phyloP scores from a whole-genome alignment of 495 filamentous ascomycete species.

The Penicillium egyptiacum region DNA sequence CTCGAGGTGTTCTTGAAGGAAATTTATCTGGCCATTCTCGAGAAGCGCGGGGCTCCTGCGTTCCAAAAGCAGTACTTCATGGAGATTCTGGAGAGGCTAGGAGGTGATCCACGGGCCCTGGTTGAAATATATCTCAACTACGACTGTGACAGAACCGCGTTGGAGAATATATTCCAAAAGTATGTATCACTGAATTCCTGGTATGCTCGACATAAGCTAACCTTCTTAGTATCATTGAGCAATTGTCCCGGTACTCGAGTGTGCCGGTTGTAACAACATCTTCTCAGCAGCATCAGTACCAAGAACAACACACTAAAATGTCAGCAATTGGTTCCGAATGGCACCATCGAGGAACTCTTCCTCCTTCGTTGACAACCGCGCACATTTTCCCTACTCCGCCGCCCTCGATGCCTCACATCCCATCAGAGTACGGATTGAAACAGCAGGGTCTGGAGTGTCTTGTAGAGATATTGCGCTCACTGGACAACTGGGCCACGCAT shows the following conservation, averaged over 20 bases:
- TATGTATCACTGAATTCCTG: slow-evolving; percentile 20
- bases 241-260: slow-evolving; percentile 80
- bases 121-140: slow-evolving; percentile 99
- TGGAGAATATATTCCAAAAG: slow-evolving; percentile 96
- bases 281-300: slow-evolving; percentile 78
- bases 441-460: slow-evolving; percentile 83
- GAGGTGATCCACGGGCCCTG: slow-evolving; percentile 79
- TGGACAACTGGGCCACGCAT: slow-evolving; percentile 90
- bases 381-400: slow-evolving; percentile 54
- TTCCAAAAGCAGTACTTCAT: slow-evolving; percentile 93
- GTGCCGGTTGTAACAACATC: slow-evolving; percentile 70
- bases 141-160: slow-evolving; percentile 86
- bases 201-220: slow-evolving; percentile 19
- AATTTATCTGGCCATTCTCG: slow-evolving; percentile 92
- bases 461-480: slow-evolving; percentile 80
- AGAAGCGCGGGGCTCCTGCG: slow-evolving; percentile 78
- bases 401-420: slow-evolving; percentile 59
- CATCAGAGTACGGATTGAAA: slow-evolving; percentile 85
- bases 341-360: slow-evolving; percentile 79
- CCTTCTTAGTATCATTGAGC: slow-evolving; percentile 72
- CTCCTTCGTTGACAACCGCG: slow-evolving; percentile 79
- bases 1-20: slow-evolving; percentile 98
- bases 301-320: slow-evolving; percentile 69
- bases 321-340: slow-evolving; percentile 63
- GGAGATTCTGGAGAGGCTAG: slow-evolving; percentile 77